Conservation (phyloP, 192 early-diverging fungal genomes). For the Backusella circina region DNA sequence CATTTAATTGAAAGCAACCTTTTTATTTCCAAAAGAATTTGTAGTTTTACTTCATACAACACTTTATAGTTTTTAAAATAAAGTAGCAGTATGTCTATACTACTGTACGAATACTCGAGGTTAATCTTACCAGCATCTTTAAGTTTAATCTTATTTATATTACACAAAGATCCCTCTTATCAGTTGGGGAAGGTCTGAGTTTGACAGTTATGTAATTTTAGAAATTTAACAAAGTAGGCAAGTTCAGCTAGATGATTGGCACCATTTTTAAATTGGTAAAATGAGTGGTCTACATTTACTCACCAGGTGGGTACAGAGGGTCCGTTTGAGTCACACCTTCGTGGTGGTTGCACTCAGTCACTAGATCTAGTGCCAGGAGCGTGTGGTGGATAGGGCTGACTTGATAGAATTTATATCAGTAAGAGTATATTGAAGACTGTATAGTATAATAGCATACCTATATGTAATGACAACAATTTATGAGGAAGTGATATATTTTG, state of each 20-base stretch:
- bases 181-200: not conserved
- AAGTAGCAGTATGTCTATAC: not conserved
- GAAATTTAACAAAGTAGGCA: not conserved
- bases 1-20: not conserved
- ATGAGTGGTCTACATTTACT: too few species aligned
- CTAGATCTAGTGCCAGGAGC: not conserved
- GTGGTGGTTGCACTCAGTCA: too few species aligned
- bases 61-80: not conserved
- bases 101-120: not conserved
- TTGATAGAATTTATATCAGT: too few species aligned
- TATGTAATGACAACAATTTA: too few species aligned
- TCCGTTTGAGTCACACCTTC: too few species aligned
- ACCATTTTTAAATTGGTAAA: not conserved
- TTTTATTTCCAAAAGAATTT: not conserved
- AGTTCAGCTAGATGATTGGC: not conserved
- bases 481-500: too few species aligned
- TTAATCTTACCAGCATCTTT: not conserved
- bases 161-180: not conserved
- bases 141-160: not conserved
- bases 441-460: too few species aligned
- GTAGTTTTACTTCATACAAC: not conserved
- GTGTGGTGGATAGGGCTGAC: too few species aligned
- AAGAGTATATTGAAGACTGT: too few species aligned
- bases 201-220: not conserved
- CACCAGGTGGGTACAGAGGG: too few species aligned